phyloP scores from a whole-genome alignment of 257 asterid species.

The Plantago ovata region DNA sequence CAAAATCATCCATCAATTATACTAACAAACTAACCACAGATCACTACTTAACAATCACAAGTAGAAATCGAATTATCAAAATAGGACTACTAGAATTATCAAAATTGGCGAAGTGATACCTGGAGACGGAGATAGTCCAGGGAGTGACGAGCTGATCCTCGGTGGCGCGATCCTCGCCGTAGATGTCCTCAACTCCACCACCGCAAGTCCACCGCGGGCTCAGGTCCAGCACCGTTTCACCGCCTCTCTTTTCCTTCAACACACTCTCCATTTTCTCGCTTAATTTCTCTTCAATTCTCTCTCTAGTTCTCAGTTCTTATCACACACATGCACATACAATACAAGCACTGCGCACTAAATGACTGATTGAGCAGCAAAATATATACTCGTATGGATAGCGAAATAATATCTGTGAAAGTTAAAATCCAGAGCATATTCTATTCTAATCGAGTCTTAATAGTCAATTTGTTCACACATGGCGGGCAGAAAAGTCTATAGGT shows the following conservation, averaged over 20 bases:
- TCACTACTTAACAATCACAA: background rate
- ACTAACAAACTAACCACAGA: background rate
- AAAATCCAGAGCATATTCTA: too few species aligned
- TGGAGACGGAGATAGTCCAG: slow-evolving; percentile 70
- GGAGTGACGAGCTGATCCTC: slow-evolving; percentile 84
- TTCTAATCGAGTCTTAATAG: too few species aligned
- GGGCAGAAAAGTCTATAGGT: too few species aligned
- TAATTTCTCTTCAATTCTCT: background rate
- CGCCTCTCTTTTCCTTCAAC: slow-evolving; percentile 59
- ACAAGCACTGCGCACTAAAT: background rate
- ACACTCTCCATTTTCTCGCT: slow-evolving; percentile 47
- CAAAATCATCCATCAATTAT: too few species aligned
- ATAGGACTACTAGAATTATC: too few species aligned
- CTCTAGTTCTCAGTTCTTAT: background rate
- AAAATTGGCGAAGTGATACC: slow-evolving; percentile 27
- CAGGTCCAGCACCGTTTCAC: slow-evolving; percentile 72
- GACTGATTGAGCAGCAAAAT: background rate
- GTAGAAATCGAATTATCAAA: background rate
- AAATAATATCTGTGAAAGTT: background rate
- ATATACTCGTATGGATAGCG: background rate
- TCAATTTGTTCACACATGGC: too few species aligned
- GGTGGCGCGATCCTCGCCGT: slow-evolving; percentile 85
- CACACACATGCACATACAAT: background rate
- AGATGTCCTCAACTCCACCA: slow-evolving; percentile 84
- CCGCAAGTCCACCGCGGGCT: slow-evolving; percentile 67